Percentiles rank a stretch among this genome's conserved stretches.
Conservation (phyloP, 495 filamentous ascomycete genomes). For the Acidiella bohemica region DNA sequence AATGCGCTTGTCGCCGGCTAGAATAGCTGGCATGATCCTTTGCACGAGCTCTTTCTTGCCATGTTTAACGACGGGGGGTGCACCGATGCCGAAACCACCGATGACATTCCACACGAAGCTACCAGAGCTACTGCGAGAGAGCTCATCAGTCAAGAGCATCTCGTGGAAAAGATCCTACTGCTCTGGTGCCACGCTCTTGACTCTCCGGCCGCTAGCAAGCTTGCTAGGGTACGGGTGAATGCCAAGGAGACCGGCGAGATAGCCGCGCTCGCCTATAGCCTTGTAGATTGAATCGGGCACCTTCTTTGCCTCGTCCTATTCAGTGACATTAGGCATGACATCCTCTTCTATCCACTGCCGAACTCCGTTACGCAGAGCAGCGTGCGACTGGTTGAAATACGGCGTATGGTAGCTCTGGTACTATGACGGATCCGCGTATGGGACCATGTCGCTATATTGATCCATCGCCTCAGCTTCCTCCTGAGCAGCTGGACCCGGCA, state of each 20-base stretch:
- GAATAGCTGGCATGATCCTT: slow-evolving; percentile 65
- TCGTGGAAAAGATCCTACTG: slow-evolving; percentile 99
- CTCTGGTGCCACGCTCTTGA: slow-evolving; percentile 68
- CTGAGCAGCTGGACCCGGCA: slow-evolving; percentile 34
- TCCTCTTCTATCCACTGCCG: slow-evolving; percentile 82
- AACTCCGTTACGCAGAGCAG: slow-evolving; percentile 73
- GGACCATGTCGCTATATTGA: slow-evolving; percentile 72
- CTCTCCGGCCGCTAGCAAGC: slow-evolving; percentile 46
- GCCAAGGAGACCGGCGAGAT: slow-evolving; percentile 80
- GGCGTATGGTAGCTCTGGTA: slow-evolving; percentile 94
- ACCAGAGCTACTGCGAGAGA: slow-evolving; percentile 75
- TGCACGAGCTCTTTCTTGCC: slow-evolving; percentile 80
- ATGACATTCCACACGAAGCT: slow-evolving; percentile 98
- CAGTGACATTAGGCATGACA: slow-evolving; percentile 81
- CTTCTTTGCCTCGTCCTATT: slow-evolving; percentile 91
- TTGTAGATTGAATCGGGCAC: slow-evolving; percentile 84
- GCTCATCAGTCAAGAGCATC: slow-evolving; percentile 83
- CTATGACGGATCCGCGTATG: slow-evolving; percentile 87
- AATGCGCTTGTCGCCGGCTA: slow-evolving; percentile 89
- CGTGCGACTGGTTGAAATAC: slow-evolving; percentile 89
- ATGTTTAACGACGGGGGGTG: slow-evolving; percentile 82
- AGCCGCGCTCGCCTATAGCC: slow-evolving; percentile 84
- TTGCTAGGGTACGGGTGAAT: slow-evolving; percentile 58
- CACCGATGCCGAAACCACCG: slow-evolving; percentile 87
- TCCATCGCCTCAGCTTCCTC: slow-evolving; percentile 60